Evolutionary conservation across 768 basidiomycete genomes (phyloP), one percentile per base, ranked within the genome.

Genomic region (Leccinellum luteum): DNA sequence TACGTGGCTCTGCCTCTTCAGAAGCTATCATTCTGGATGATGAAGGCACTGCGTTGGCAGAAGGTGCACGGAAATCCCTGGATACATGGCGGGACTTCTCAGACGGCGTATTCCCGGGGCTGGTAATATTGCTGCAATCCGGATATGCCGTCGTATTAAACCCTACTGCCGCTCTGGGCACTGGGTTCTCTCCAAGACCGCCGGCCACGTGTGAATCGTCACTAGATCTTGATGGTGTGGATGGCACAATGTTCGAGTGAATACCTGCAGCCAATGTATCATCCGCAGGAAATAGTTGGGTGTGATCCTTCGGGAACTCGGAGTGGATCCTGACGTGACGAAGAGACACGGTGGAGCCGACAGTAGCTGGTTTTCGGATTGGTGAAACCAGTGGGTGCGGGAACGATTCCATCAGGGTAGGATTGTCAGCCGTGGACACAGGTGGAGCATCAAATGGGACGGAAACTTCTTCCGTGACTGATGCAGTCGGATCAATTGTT

Each of bases 121-220:
- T 67, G n/a, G 69, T 67, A 17, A 69, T 56, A 34, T 55, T 60
- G 56, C 64, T 64, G 48, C 45, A 27, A 47, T 61, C 58, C 14
- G 43, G 34, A 21, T 30, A 25, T 19, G 32, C 3, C 19, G 47
- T 44, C 10, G 44, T 49, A 56, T 60, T 49, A 55, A 54, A 44
- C 44, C 56, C 60, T 59, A 54, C 57, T 48, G 59, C 54, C 5
- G 32, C 48, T 35, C 54, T 56, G 45, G 50, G 45, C 17, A 56
- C 30, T 21, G 44, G 31, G 30, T 17, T 35, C 13, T 47, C 43
- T 56, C 10, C 31, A n/a, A 44, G 21, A 21, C 21, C 21, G 23
- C 23, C n/a, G 28, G 21, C 54, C 44, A 35, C 53, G 47, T 59
- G 55, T 32, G 17, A 19, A 45, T 34, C 55, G 4, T 15, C 32